Evolutionary conservation across 202 grass and related monocot species (phyloP).

Genomic region (Digitaria exilis): DNA sequence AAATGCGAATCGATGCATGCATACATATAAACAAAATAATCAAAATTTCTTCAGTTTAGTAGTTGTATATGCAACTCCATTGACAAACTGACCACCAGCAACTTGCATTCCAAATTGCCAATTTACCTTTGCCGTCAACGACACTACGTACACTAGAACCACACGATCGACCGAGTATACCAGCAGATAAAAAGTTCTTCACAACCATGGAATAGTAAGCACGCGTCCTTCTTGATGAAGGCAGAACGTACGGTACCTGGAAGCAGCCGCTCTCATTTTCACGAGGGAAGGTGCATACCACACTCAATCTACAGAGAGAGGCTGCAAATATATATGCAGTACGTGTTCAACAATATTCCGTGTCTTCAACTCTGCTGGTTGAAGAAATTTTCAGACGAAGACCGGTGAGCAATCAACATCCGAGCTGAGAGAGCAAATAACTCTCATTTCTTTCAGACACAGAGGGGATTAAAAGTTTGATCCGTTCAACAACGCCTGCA

Average conservation of each 20-base stretch:
- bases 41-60: no score
- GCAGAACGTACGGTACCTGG: background rate
- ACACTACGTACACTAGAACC: background rate
- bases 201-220: background rate
- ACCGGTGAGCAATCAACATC: background rate
- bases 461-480: background rate
- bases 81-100: background rate
- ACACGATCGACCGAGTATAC: no score
- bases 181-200: no score
- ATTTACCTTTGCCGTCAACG: background rate
- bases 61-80: no score
- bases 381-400: background rate
- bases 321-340: background rate
- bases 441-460: background rate
- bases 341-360: background rate
- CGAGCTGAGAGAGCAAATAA: constrained; percentile 4
- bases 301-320: background rate
- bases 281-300: background rate
- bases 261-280: constrained; percentile 13
- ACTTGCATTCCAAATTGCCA: background rate
- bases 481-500: background rate
- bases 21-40: no score
- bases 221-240: background rate
- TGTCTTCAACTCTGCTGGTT: background rate
- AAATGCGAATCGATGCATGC: background rate